Base-by-base conservation (phyloP, 192 early-diverging fungal species). In the Linnemannia hyalina region DNA sequence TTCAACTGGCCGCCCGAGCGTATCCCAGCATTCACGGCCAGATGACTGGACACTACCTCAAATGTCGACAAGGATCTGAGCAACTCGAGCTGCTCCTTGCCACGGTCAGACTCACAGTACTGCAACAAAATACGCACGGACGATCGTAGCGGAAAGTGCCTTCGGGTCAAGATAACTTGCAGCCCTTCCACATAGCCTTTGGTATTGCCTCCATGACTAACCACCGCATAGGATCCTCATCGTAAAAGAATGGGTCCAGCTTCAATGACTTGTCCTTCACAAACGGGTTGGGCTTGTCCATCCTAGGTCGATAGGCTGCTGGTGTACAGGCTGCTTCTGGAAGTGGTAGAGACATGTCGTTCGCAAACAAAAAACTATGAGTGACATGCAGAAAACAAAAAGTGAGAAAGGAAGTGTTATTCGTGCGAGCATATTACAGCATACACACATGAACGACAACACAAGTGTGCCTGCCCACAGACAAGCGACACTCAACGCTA, bases 1-100 rank as follows among this genome's bases (percentile, higher is more conserved):
- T 52, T 74, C n/a, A 52, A 52, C 40, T n/a, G 32, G 15, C 44
- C 26, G 18, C 18, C 73, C 42, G 26, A 74, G n/a, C 73, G 44
- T 44, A 46, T 29, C n/a, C 73, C 47, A 52, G 49, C 73, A 44
- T 74, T 74, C 41, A 74, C 44, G 2, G 49, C 42, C n/a, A 74
- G 73, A 46, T 52, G 73, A 49, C 44, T 44, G 44, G 73, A 74
- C 32, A 74, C 73, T 32, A 74, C 73, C 44, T 74, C 23, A 46
- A 74, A 54, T 26, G 73, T 46, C n/a, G 44, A 74, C 49, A 74
- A 40, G n/a, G 73, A 52, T 15, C 20, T 8, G 1, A 74, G 49
- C 20, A 74, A 44, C n/a, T 40, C 46, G 47, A 74, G 73, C 73
- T 74, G 73, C 73, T 74, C n/a, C 49, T 46, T 46, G 42, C 73